Base-by-base conservation (phyloP, 1,139 yeast species). In the Groenewaldozyma auringiensis region DNA sequence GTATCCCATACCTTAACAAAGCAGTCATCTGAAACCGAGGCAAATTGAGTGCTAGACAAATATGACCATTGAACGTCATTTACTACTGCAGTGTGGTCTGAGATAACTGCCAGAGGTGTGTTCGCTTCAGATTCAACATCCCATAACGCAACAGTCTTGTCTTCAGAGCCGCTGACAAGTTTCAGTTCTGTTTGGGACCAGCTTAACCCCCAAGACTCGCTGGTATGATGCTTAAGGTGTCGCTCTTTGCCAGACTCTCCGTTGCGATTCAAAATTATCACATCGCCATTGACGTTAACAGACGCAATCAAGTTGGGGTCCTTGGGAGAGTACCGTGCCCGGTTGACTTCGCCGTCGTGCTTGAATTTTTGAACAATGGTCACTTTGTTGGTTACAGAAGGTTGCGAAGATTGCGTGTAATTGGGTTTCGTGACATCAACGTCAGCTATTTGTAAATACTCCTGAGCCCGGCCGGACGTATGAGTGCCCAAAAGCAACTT, bases 321-420 rank as follows among this genome's bases (percentile, higher is more conserved):
- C 54, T 79, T 83, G 0, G 96, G 95, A 76, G 83, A 78, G 59
- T 77, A 80, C 39, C 96, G 75, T 3, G 95, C 95, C 53, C 89
- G 72, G 59, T 88, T 86, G 47, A 89, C 78, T 45, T 61, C 65
- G 8, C 63, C 59, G 35, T 54, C 51, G 46, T 55, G 57, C 36
- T 64, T 61, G 45, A 68, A 73, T 64, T 83, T 83, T 60, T 80
- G 81, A 40, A 72, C 67, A 42, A 84, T 78, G 53, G 76, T 81
- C 42, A 87, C 51, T 31, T 61, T 56, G 46, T 56, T 56, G 37
- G 50, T 53, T 22, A 59, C 47, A 17, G 58, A 43, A 14, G 56
- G 50, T 39, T 55, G 45, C 36, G 53, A 52, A 33, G 37, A 41
- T 9, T 45, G 37, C 25, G 44, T 38, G 31, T 44, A 51, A n/a